Evolutionary conservation across 2,329 filamentous ascomycete genomes (phyloP), one percentile per base, ranked within the genome.

Genomic region (Penicillium frequentans): DNA sequence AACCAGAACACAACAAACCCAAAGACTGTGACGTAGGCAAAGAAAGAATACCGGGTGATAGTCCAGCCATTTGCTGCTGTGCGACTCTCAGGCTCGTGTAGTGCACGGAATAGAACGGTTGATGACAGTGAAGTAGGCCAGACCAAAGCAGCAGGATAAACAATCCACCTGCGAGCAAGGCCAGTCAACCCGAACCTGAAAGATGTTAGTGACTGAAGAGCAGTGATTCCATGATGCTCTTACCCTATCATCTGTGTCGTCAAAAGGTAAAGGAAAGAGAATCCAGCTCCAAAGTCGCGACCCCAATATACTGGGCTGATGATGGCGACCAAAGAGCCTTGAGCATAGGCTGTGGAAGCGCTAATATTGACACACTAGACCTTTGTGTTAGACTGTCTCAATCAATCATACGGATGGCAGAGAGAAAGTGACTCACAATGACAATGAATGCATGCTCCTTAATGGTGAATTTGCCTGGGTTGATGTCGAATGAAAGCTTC

Each of bases 51-150:
- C 49, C 87, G 81, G 3, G 86, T 82, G 73, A 91, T 86, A 8
- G 68, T 80, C 66, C 89, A 90, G 4, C 89, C 89, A 72, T 31
- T 75, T 70, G n/a, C 77, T 77, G 63, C 82, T 31, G 37, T 31
- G 9, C 16, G 37, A 26, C 47, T 49, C 26, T 49, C 47, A 14
- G 29, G 82, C 64, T 91, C 88, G 67, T 92, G 89, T 78, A 92
- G 86, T 59, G 88, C 86, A 63, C 88, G 86, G 78, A 91, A 87
- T 37, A 91, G 74, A 1, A 86, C 84, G 10, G 88, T 83, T 5
- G 83, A 82, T 52, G 88, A 87, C 24, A 91, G 77, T 48, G 85
- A 88, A 2, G 79, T 81, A 0, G 89, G 89, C 88, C 88, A 91
- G 57, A 91, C 90, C 86, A 91, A 89, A 11, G 87, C 84, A 0